Base-by-base conservation (phyloP, 768 basidiomycete species). In the Astraeus odoratus region DNA sequence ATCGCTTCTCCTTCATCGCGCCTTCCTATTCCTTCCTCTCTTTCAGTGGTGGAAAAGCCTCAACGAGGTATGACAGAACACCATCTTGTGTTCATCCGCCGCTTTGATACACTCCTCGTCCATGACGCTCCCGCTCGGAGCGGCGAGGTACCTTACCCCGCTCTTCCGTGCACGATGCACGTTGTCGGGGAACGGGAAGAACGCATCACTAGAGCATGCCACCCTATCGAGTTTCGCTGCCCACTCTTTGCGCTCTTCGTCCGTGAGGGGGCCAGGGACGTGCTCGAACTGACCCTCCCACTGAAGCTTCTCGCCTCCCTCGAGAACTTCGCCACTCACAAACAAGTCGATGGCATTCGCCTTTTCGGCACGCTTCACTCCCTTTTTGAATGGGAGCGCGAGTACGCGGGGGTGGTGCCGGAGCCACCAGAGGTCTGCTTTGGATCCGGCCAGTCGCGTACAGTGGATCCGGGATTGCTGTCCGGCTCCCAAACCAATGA, bases 341-440 rank as follows among this genome's bases (percentile, higher is more conserved):
- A 89, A 98, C 22, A 98, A 76, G 62, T 98, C 95, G 56, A 97
- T 97, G 29, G 93, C 96, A 67, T 98, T 98, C 25, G 95, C 91
- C 67, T 96, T 97, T 57, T 99, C 96, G 1, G 96, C 92, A 42
- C 96, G 83, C 75, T 98, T 98, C 54, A 90, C 84, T 34, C 94
- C 94, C 60, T 93, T 92, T 64, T 95, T 97, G 79, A 97, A 99
- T 2, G 95, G 89, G 19, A 99, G 79, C 3, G 76, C 73, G 50
- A 97, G 83, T 35, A 96, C 95, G 37, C 87, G 83, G 1, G 94
- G 85, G 68, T 98, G 93, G 71, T 98, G 93, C 10, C 96, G 84
- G 44, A 98, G 76, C 95, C 96, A 98, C 96, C 96, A 99, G 52
- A 92, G 76, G 68, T 99, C 96, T n/a, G 95, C 93, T 68, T 99